Evolutionary conservation across 1,284 basidiomycete genomes (phyloP).

Genomic region (Apiotrichum gracile): DNA sequence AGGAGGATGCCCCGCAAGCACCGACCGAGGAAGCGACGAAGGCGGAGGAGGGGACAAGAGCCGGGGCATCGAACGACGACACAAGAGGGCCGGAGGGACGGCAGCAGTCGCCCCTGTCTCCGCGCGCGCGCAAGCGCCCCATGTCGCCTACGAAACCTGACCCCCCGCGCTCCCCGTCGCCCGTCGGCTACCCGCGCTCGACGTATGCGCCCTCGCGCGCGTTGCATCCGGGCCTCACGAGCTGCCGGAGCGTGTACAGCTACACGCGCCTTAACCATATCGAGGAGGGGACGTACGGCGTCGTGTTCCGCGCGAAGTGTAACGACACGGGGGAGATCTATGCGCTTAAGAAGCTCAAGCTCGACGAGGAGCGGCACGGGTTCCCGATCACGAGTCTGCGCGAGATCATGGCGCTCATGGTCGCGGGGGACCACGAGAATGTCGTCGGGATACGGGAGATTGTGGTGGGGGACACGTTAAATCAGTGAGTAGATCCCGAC

Average conservation of each 20-base stretch:
- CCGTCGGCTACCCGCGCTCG: constrained; percentile 26
- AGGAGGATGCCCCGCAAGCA: neutral
- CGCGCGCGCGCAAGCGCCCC: neutral
- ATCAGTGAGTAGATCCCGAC: constrained; percentile 66
- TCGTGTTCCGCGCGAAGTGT: constrained; percentile 92
- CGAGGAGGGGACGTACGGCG: constrained; percentile 97
- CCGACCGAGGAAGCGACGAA: neutral
- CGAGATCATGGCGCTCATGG: constrained; percentile 91
- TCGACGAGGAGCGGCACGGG: constrained; percentile 95
- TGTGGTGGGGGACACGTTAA: constrained; percentile 97
- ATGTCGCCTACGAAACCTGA: neutral
- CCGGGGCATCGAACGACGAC: too few species aligned
- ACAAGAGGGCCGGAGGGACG: neutral
- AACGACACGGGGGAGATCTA: constrained; percentile 91
- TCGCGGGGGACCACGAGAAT: constrained; percentile 78
- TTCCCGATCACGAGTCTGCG: constrained; percentile 96
- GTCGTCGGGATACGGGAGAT: constrained; percentile 94
- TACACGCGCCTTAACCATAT: constrained; percentile 96
- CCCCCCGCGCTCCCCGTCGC: neutral
- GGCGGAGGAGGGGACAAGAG: too few species aligned
- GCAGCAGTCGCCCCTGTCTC: neutral
- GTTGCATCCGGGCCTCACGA: constrained; percentile 65
- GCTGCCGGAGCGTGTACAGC: constrained; percentile 84
- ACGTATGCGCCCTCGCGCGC: constrained; percentile 63
- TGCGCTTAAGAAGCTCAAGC: constrained; percentile 94